phyloP scores from a whole-genome alignment of 2,329 filamentous ascomycete genomes.

The Ceratocystis harringtonii region DNA sequence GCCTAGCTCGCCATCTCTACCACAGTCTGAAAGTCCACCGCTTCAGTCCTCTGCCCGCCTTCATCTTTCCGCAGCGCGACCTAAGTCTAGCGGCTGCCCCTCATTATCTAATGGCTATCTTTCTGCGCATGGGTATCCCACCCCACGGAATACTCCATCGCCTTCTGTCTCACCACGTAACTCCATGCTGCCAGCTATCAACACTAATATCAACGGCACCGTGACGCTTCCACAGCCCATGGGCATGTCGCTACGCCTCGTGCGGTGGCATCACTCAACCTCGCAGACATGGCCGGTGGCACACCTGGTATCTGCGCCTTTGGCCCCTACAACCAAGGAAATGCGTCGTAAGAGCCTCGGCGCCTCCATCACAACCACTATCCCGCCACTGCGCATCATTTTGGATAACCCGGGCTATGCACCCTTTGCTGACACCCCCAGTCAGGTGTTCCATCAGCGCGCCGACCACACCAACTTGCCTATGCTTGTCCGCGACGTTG shows the following conservation, averaged over 20 bases:
- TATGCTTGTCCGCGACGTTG: slow-evolving; percentile 36
- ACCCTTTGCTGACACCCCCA: slow-evolving; percentile 14
- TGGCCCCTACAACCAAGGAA: slow-evolving; percentile 1
- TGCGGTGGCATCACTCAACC: slow-evolving; percentile 13
- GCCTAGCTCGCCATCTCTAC: not conserved
- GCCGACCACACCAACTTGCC: not conserved
- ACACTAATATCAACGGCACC: slow-evolving; percentile 13
- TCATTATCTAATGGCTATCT: not conserved
- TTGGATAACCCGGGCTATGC: slow-evolving; percentile 15
- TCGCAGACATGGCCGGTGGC: slow-evolving; percentile 13
- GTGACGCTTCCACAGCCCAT: slow-evolving; percentile 6
- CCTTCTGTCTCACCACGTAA: slow-evolving; percentile 23
- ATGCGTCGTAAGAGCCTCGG: slow-evolving; percentile 10
- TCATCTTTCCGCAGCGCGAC: slow-evolving; percentile 21
- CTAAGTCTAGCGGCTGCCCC: slow-evolving; percentile 28
- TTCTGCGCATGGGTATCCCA: not conserved
- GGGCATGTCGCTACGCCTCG: slow-evolving; percentile 9
- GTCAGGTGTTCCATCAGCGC: slow-evolving; percentile 17
- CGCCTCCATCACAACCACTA: not conserved
- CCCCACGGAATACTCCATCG: slow-evolving; percentile 22
- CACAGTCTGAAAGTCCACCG: not conserved
- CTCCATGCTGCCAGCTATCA: slow-evolving; percentile 22
- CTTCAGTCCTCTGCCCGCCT: not conserved
- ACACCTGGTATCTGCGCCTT: slow-evolving; percentile 9
- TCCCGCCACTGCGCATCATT: slow-evolving; percentile 14